Base-by-base conservation (phyloP, 208 protist genomes). In the Polymyxa betae region DNA sequence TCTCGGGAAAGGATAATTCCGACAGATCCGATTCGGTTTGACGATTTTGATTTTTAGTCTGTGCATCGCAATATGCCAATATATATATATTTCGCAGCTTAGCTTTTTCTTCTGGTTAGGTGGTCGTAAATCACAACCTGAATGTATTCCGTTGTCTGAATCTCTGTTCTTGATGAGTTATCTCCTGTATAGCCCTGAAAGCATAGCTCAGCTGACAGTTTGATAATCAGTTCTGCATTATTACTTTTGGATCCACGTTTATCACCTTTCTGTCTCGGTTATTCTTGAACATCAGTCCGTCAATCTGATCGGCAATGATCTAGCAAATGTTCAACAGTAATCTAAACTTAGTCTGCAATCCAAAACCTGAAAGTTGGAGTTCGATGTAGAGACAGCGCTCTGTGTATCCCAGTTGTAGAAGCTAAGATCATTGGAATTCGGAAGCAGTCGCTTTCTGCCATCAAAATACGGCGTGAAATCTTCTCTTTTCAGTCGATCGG, bases 201-300 rank as follows among this genome's bases (percentile, higher is more conserved):
- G 40, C 5, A 43, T n/a, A 5, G 16, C 40, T 35, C 40, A 82
- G 16, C 5, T 12, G 72, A 82, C 72, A 5, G 49, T 29, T 29
- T 29, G 24, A 60, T 29, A 5, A 60, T 60, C 24, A 24, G 49
- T 24, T 24, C 5, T 24, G 49, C 24, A 5, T 29, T 5, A 29
- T 82, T 35, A 92, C 95, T 90, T 97, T 96, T 10, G 98, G 98
- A 92, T 99, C 97, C 5, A 99, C 97, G 90, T 97, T 97, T 91
- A 99, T 98, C 0, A 97, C 96, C 93, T 99, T 99, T 44, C 98
- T 95, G 92, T 99, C 98, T 38, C 97, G 95, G 92, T 98, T 98
- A 94, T 98, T 98, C 94, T 98, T 99, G 94, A 99, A 98, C 16
- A 98, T 93, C 1, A 99, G 94, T 29, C 98, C 98, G 0, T 95